Conservation (phyloP, 208 protist species). For the Leishmania arabica region DNA sequence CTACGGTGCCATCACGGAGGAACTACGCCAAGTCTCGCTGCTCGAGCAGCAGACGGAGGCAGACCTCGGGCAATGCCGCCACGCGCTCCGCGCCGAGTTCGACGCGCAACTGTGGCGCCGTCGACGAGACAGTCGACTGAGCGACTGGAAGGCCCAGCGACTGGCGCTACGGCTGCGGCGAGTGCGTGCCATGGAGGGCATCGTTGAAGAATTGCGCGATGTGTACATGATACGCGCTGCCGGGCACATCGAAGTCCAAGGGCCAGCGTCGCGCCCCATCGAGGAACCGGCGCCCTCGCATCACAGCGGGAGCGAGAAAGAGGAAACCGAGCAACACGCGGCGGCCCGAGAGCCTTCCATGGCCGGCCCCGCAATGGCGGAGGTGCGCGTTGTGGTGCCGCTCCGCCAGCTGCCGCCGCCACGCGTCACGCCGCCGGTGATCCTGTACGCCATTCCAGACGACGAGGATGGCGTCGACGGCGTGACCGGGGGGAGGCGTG, state of each 20-base stretch:
- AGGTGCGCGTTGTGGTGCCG: conserved; percentile 17
- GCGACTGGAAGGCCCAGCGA: conserved; percentile 62
- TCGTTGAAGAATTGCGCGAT: conserved; percentile 56
- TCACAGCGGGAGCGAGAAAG: not conserved
- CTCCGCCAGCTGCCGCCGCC: conserved; percentile 19
- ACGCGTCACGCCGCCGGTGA: conserved; percentile 12
- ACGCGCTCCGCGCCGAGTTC: conserved; percentile 44
- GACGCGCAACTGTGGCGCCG: conserved; percentile 30
- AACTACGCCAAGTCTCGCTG: conserved; percentile 46
- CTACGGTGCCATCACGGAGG: conserved; percentile 70
- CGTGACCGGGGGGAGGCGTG: not conserved
- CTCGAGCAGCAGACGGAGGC: conserved; percentile 28
- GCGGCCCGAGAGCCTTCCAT: not conserved
- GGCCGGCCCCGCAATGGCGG: not conserved
- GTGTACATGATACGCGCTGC: conserved; percentile 38
- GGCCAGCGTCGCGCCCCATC: not conserved
- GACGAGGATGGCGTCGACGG: not conserved
- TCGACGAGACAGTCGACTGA: conserved; percentile 37
- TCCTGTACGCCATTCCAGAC: conserved; percentile 18
- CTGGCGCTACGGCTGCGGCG: conserved; percentile 52
- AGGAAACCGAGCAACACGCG: conserved; percentile 3
- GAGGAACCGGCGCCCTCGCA: not conserved
- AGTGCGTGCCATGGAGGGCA: conserved; percentile 39
- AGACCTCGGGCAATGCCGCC: conserved; percentile 23
- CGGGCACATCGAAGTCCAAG: conserved; percentile 1